A percentile compares a stretch with the other conserved stretches of the same genome.
phyloP scores from a whole-genome alignment of 2,329 filamentous ascomycete genomes.

The Septoria linicola region DNA sequence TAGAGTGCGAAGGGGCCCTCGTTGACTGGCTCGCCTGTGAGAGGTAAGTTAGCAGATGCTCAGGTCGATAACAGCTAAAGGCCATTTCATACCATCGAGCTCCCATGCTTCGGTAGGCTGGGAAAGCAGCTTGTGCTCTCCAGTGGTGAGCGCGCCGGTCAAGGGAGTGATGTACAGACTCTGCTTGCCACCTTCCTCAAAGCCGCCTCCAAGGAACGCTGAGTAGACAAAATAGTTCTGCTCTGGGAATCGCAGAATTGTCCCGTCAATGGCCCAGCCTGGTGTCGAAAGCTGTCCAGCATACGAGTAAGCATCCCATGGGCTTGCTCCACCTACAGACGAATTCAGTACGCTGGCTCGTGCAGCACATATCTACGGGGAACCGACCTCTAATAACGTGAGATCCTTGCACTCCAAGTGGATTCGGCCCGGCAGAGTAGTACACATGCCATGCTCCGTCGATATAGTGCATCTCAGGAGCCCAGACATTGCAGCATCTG shows the following conservation, averaged over 20 bases:
- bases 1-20: constrained; percentile 58
- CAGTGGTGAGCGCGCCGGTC: constrained; percentile 46
- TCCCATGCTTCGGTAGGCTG: constrained; percentile 55
- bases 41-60: too few species aligned
- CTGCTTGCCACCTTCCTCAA: constrained; percentile 42
- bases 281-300: constrained; percentile 45
- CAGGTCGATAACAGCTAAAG: too few species aligned
- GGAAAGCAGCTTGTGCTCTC: constrained; percentile 51
- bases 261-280: constrained; percentile 57
- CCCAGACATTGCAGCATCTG: constrained; percentile 56
- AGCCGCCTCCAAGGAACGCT: constrained; percentile 39
- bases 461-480: constrained; percentile 56
- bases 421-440: constrained; percentile 53
- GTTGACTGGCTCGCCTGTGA: constrained; percentile 47
- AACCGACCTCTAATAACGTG: constrained; percentile 48
- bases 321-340: constrained; percentile 49
- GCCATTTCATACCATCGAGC: constrained; percentile 35
- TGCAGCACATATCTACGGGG: neutral
- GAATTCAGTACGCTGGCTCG: neutral
- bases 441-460: constrained; percentile 55
- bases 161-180: constrained; percentile 44
- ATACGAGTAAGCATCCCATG: constrained; percentile 55
- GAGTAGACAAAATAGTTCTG: constrained; percentile 57
- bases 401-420: constrained; percentile 51
- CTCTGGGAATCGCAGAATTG: constrained; percentile 50